These are phyloP conservation scores for Pichia exigua DNA, from an alignment of 805 yeast species.

Conservation along the genomic window DNA sequence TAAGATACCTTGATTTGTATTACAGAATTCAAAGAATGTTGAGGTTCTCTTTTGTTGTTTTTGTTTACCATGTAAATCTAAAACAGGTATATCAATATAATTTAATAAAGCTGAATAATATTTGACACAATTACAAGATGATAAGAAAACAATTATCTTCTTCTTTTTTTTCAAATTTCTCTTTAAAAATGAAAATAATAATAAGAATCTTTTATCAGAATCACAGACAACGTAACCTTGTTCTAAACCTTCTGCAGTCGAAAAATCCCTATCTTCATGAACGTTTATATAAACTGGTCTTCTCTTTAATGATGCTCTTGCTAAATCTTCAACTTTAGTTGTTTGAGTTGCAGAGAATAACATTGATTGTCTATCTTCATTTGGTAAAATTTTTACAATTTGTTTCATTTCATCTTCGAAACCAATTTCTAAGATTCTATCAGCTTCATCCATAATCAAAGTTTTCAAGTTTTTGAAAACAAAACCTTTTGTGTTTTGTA, in stretches of 20 bases:
- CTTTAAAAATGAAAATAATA: conserved; percentile 87
- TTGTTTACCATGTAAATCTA: conserved; percentile 96
- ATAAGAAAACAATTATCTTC: conserved; percentile 87
- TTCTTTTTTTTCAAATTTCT: conserved; percentile 89
- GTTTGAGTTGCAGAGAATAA: conserved; percentile 99
- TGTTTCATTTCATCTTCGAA: conserved; percentile 99
- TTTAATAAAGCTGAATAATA: conserved; percentile 91
- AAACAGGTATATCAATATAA: conserved; percentile 93
- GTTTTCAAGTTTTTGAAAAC: conserved; percentile 93
- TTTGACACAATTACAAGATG: conserved; percentile 95
- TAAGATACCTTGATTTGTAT: conserved; percentile 88
- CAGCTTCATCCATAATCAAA: conserved; percentile 94
- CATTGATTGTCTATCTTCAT: conserved; percentile 92
- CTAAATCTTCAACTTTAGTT: conserved; percentile 96
- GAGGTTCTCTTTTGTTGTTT: conserved; percentile 98
- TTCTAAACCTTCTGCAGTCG: conserved; percentile 95
- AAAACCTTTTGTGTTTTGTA: conserved; percentile 91
- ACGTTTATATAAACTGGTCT: conserved; percentile 95
- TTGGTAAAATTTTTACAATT: conserved; percentile 87
- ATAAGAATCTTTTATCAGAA: conserved; percentile 84
- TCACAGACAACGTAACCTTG: conserved; percentile 99
- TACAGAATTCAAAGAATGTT: conserved; percentile 96
- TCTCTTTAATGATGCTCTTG: conserved; percentile 88
- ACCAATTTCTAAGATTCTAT: conserved; percentile 93
- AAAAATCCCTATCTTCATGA: conserved; percentile 69